phyloP scores from a whole-genome alignment of 2,329 filamentous ascomycete species.

The Zalaria sp. region DNA sequence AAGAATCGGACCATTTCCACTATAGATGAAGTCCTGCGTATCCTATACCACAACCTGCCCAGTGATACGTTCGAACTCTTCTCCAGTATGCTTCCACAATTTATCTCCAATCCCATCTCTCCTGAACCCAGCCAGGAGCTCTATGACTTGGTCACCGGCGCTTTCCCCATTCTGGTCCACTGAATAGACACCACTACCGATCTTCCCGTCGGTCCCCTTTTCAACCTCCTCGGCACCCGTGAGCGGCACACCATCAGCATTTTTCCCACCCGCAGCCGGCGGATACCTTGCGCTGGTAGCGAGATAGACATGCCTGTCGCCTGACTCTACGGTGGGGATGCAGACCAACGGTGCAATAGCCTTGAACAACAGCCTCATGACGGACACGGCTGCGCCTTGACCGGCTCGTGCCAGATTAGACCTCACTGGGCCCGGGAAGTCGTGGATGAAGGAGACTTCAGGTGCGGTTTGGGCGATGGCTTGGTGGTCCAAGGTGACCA shows the following conservation, averaged over 20 bases:
- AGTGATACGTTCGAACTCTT: slow-evolving; percentile 4
- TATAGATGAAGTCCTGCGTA: no score
- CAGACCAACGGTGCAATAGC: slow-evolving; percentile 10
- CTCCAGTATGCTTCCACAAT: slow-evolving; percentile 14
- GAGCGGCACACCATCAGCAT: slow-evolving; percentile 9
- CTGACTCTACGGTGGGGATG: slow-evolving; percentile 16
- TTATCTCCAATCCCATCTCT: slow-evolving; percentile 18
- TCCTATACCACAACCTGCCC: no score
- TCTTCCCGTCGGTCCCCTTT: slow-evolving; percentile 14
- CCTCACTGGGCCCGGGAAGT: slow-evolving; percentile 16
- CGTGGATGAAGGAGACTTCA: slow-evolving; percentile 15
- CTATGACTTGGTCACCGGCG: slow-evolving; percentile 11
- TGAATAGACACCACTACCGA: slow-evolving; percentile 21
- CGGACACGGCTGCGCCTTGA: slow-evolving; percentile 2
- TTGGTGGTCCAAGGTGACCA: slow-evolving; percentile 15
- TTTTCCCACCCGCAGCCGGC: slow-evolving; percentile 5
- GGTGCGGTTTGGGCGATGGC: slow-evolving; percentile 10
- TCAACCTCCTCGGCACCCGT: slow-evolving; percentile 8
- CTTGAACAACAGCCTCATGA: slow-evolving; percentile 6
- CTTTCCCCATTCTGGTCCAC: slow-evolving; percentile 15
- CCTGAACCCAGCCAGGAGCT: slow-evolving; percentile 15
- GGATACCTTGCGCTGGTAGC: slow-evolving; percentile 21
- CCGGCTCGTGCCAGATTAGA: slow-evolving; percentile 11
- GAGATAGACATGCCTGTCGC: slow-evolving; percentile 21
- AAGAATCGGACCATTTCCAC: no score